phyloP scores from a whole-genome alignment of 2,329 filamentous ascomycete genomes.

The Harringtonia lauricola region DNA sequence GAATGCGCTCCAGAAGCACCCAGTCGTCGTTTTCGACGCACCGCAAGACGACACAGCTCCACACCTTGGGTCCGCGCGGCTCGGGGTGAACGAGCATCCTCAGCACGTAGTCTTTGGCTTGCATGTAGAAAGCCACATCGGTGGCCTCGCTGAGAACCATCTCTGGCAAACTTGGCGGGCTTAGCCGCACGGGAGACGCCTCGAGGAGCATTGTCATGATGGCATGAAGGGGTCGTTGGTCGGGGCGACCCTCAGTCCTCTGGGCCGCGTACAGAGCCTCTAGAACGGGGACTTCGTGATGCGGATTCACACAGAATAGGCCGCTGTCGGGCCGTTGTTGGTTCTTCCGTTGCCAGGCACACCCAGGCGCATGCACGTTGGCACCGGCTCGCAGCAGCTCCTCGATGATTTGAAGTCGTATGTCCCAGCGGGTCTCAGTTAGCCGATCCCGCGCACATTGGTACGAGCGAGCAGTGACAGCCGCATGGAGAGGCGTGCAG shows the following conservation, averaged over 20 bases:
- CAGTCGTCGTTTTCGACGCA: not conserved
- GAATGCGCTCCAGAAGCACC: not conserved
- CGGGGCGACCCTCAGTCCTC: not conserved
- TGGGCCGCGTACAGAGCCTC: not conserved
- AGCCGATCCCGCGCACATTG: not conserved
- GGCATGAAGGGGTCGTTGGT: not conserved
- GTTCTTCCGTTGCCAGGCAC: not conserved
- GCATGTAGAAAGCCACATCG: not conserved
- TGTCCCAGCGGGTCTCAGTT: not conserved
- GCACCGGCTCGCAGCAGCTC: not conserved
- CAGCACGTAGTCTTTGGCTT: not conserved
- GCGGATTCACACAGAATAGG: not conserved
- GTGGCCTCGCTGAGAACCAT: not conserved
- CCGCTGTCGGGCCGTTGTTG: not conserved
- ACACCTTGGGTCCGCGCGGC: not conserved
- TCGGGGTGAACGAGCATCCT: not conserved
- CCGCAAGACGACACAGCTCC: not conserved
- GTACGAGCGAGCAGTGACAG: not conserved
- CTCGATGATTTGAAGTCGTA: not conserved
- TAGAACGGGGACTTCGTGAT: not conserved
- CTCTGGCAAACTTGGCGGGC: too few relatives aligned
- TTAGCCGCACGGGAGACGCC: too few relatives aligned
- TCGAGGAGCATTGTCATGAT: not conserved
- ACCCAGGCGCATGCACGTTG: not conserved
- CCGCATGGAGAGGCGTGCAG: not conserved